phyloP scores from a whole-genome alignment of 352 stramenopile genomes.

The Globisporangium rhizosaccharum region DNA sequence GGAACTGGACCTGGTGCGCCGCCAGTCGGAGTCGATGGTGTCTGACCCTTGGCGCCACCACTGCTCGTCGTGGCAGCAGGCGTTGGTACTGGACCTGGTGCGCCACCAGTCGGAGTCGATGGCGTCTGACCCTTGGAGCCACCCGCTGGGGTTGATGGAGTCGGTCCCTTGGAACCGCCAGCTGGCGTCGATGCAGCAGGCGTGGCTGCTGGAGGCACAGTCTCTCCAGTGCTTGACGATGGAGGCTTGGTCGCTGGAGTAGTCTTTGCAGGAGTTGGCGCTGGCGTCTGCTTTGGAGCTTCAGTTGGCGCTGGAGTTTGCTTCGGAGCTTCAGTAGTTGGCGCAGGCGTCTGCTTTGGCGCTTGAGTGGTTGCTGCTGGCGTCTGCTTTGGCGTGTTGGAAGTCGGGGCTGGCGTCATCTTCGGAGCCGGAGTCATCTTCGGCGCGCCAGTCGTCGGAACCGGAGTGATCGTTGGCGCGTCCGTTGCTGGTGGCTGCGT shows the following conservation, averaged over 20 bases:
- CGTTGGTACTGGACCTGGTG: background rate
- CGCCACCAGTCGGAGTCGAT: background rate
- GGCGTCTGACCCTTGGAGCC: conserved; percentile 1
- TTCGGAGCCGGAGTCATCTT: conserved; percentile 9
- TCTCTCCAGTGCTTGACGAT: background rate
- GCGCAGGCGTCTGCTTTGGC: conserved; percentile 3
- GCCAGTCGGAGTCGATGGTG: conserved; percentile 1
- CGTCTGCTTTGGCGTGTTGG: conserved; percentile 4
- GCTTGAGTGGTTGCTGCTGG: conserved; percentile 2
- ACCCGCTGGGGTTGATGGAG: conserved; percentile 1
- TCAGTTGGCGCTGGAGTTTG: conserved; percentile 2
- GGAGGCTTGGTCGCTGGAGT: background rate
- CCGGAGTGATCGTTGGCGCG: conserved; percentile 3
- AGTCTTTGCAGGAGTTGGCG: conserved; percentile 1
- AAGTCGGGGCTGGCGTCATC: background rate
- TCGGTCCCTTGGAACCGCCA: background rate
- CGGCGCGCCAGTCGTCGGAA: conserved; percentile 1
- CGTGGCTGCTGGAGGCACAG: background rate
- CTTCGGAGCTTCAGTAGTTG: conserved; percentile 3
- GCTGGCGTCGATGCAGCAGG: conserved; percentile 1
- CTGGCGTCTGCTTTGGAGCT: conserved; percentile 1
- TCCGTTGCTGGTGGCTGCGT: background rate
- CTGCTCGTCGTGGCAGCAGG: conserved; percentile 3
- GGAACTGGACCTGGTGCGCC: conserved; percentile 1
- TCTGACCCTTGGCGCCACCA: conserved; percentile 1